Evolutionary conservation across 1,284 basidiomycete genomes (phyloP).

Genomic region (Phylloporus gajari): DNA sequence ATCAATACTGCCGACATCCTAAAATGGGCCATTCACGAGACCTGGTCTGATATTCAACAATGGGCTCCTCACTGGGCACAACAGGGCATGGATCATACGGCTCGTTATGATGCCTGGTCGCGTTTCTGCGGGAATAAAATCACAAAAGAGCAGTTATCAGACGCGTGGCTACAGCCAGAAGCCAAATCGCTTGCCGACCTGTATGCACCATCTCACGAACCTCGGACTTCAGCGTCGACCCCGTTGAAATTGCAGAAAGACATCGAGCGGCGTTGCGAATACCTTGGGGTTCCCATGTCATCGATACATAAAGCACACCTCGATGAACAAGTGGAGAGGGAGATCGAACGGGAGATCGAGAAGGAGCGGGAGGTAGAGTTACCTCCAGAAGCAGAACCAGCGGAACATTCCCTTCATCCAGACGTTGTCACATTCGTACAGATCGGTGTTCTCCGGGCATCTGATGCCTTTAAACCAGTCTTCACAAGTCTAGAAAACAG

Average conservation of each 20-base stretch:
- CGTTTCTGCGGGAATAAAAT: slow-evolving; percentile 18
- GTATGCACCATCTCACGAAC: slow-evolving; percentile 31
- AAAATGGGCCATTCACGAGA: slow-evolving; percentile 6
- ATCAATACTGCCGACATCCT: slow-evolving; percentile 22
- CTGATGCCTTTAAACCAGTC: slow-evolving; percentile 7
- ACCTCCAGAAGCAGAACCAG: slow-evolving; percentile 35
- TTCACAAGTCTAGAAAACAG: slow-evolving; percentile 16
- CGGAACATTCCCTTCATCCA: slow-evolving; percentile 27
- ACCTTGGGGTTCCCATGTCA: background rate
- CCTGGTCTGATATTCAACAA: slow-evolving; percentile 40
- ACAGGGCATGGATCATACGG: slow-evolving; percentile 55
- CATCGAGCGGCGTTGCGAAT: too few relatives aligned
- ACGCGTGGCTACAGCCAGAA: slow-evolving; percentile 49
- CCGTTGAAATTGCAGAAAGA: slow-evolving; percentile 22
- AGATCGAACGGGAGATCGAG: slow-evolving; percentile 42
- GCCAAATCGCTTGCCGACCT: slow-evolving; percentile 49
- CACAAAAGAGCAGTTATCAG: slow-evolving; percentile 22
- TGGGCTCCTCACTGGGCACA: slow-evolving; percentile 55
- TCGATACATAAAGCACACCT: slow-evolving; percentile 31
- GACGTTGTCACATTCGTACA: slow-evolving; percentile 33
- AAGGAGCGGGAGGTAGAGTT: slow-evolving; percentile 49
- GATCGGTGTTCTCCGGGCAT: slow-evolving; percentile 21
- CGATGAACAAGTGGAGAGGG: slow-evolving; percentile 61
- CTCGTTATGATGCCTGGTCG: slow-evolving; percentile 46
- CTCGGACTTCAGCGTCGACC: background rate